These are phyloP conservation scores for Vitis amurensis DNA, from an alignment of 164 flowering plant species.

Conservation along the genomic window DNA sequence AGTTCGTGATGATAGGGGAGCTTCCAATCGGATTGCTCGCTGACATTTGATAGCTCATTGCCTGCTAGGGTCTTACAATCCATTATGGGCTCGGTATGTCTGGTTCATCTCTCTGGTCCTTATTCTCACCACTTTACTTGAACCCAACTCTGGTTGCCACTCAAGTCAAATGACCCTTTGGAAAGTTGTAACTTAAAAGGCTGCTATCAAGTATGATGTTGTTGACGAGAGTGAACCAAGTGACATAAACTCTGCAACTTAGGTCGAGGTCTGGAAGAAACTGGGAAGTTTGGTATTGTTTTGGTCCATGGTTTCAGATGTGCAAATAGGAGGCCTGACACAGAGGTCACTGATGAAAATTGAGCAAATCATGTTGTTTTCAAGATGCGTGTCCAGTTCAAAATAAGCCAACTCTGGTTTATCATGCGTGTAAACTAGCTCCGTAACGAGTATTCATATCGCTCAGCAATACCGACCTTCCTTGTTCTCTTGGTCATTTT, in stretches of 20 bases:
- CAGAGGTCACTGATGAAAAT: too few species aligned
- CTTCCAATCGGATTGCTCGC: conserved; percentile 76
- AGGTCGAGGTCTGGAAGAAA: conserved; percentile 32
- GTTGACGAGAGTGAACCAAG: conserved; percentile 29
- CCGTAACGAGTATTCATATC: too few species aligned
- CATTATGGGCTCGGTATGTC: conserved; percentile 81
- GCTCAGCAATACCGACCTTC: too few species aligned
- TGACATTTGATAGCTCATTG: conserved; percentile 73
- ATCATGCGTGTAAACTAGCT: too few species aligned
- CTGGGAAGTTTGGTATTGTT: conserved; percentile 68
- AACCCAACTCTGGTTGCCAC: conserved; percentile 30
- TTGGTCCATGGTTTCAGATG: conserved; percentile 97
- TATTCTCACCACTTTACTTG: conserved; percentile 46
- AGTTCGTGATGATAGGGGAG: conserved; percentile 53
- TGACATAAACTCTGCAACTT: conserved; percentile 18
- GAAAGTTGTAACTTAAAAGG: conserved; percentile 49
- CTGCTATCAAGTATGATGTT: conserved; percentile 36
- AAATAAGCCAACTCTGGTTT: too few species aligned
- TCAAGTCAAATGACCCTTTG: conserved; percentile 33
- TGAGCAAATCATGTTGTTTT: too few species aligned
- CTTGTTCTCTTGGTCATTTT: too few species aligned
- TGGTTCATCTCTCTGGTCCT: conserved; percentile 53
- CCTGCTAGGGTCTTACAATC: conserved; percentile 62
- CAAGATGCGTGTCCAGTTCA: too few species aligned
- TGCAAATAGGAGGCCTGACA: too few species aligned